Conservation (phyloP, 257 asterid species). For the Primulina huaijiensis region DNA sequence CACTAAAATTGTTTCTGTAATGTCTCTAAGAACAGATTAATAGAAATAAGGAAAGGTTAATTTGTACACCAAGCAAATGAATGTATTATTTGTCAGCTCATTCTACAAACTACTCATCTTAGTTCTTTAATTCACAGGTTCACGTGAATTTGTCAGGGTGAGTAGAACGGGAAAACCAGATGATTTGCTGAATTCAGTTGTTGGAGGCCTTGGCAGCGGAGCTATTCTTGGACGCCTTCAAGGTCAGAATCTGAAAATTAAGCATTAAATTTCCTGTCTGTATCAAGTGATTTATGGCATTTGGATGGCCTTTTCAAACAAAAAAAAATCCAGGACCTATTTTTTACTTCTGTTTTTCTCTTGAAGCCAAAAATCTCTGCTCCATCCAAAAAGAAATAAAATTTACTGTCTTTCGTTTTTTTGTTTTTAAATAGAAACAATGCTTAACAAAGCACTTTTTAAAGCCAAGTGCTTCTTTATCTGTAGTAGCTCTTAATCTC, state of each 20-base stretch:
- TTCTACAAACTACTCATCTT: slow-evolving; percentile 12
- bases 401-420: too few relatives aligned
- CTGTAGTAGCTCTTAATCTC: background rate
- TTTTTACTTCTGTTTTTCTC: background rate
- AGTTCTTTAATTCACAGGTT: slow-evolving; percentile 54
- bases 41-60: background rate
- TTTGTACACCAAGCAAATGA: background rate
- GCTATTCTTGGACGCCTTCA: slow-evolving; percentile 95
- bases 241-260: slow-evolving; percentile 40
- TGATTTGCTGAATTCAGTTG: slow-evolving; percentile 72
- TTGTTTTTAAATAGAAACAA: background rate
- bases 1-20: background rate
- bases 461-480: background rate
- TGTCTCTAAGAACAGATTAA: slow-evolving; percentile 6
- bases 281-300: background rate
- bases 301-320: background rate
- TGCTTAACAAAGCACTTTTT: background rate
- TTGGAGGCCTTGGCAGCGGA: slow-evolving; percentile 90
- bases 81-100: background rate
- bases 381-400: too few relatives aligned
- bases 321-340: background rate
- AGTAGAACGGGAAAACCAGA: slow-evolving; percentile 80
- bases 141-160: slow-evolving; percentile 79
- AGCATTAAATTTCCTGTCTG: background rate
- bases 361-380: too few relatives aligned